Evolutionary conservation across 2,329 filamentous ascomycete genomes (phyloP), one percentile per base, ranked within the genome.

Genomic region (Claviceps sorghi): DNA sequence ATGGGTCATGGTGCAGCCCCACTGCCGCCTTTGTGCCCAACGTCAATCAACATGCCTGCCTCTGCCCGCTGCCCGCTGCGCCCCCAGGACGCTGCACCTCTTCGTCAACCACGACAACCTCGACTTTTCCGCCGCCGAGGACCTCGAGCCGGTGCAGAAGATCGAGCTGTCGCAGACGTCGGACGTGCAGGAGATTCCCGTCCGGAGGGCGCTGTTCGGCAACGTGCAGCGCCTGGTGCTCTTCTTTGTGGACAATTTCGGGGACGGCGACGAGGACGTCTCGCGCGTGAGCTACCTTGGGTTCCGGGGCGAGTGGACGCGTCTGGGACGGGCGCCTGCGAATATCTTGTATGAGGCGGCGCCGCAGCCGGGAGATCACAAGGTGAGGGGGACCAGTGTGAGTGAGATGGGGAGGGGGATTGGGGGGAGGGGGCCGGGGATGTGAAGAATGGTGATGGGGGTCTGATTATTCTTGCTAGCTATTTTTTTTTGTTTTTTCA

Each of bases 241-340:
- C 49, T 97, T 97, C 72, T 86, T 97, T 60, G 84, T 87, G 61
- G 88, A 96, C 65, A 98, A 97, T 64, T 95, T 91, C 68, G 78
- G 82, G 59, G 78, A 80, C 48, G 88, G 82, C 0, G 86, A 88
- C 15, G 87, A 90, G 63, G 87, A 94, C 52, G 81, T 84, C 52
- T 91, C 87, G 45, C 77, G 82, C 48, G 66, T 97, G 2, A 82
- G 76, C 56, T 98, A 96, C 69, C 57, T 97, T 53, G 93, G 87
- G 1, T 97, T 98, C 73, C 90, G 88, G 69, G 93, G 93, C 26
- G 88, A 95, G 69, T 97, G 88, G 76, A 93, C 93, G 79, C 82
- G 83, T 65, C 69, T 95, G 62, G 93, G 84, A 22, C 62, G 63
- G 56, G 70, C 66, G 64, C 89, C 93, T 1, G 73, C 85, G 7